These are phyloP conservation scores for Abrus precatorius DNA, from an alignment of 306 rosid genomes.

Conservation along the genomic window DNA sequence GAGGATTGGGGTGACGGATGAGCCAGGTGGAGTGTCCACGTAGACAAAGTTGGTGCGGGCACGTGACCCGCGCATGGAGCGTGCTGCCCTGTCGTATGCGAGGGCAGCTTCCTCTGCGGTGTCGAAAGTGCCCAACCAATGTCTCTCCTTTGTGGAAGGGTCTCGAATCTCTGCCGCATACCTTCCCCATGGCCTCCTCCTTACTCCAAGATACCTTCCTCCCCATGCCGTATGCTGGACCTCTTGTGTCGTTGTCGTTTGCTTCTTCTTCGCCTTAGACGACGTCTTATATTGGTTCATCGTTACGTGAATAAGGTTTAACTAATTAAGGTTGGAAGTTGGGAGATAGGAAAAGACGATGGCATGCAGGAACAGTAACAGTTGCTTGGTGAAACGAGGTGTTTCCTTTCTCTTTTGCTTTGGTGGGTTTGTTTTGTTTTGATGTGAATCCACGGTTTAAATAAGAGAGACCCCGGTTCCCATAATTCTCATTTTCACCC, in stretches of 20 bases:
- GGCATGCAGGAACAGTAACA: conserved; percentile 39
- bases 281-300: conserved; percentile 51
- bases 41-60: conserved; percentile 69
- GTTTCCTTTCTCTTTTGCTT: conserved; percentile 43
- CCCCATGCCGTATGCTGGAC: conserved; percentile 55
- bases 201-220: conserved; percentile 65
- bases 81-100: conserved; percentile 67
- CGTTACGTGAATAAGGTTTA: neutral
- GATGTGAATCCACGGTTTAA: conserved; percentile 53
- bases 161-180: conserved; percentile 69
- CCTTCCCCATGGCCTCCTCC: conserved; percentile 71
- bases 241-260: conserved; percentile 48
- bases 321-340: neutral
- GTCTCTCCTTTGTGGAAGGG: conserved; percentile 67
- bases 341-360: neutral
- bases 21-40: conserved; percentile 58
- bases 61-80: conserved; percentile 68
- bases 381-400: neutral
- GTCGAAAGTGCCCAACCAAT: conserved; percentile 69
- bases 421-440: conserved; percentile 44
- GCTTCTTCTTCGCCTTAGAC: conserved; percentile 56
- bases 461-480: conserved; percentile 41
- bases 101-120: conserved; percentile 71
- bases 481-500: conserved; percentile 26
- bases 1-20: conserved; percentile 61